Evolutionary conservation across 768 basidiomycete genomes (phyloP).

Genomic region (Cystofilobasidium ferigula): DNA sequence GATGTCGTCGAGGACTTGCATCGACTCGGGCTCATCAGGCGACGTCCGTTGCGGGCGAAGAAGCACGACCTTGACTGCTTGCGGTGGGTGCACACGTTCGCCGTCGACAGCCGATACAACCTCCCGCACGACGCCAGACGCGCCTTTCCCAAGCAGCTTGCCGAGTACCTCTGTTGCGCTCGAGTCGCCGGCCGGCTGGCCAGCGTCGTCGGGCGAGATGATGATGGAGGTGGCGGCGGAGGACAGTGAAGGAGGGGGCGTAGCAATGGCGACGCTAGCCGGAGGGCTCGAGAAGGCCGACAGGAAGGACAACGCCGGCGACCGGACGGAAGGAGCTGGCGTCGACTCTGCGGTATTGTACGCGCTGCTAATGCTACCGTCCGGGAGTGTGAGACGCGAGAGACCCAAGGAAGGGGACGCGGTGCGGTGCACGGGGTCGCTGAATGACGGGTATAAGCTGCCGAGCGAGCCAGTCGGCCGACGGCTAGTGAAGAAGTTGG

Average conservation of each 20-base stretch:
- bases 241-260: neutral
- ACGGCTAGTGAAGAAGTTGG: constrained; percentile 6
- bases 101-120: constrained; percentile 1
- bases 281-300: constrained; percentile 22
- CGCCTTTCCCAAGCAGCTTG: constrained; percentile 19
- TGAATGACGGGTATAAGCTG: neutral
- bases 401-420: neutral
- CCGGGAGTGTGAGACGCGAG: neutral
- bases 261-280: constrained; percentile 1
- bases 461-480: neutral
- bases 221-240: constrained; percentile 1
- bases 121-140: constrained; percentile 18
- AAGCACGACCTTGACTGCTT: constrained; percentile 19
- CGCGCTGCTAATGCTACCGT: neutral
- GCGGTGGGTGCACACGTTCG: constrained; percentile 5
- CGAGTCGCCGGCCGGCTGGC: constrained; percentile 3
- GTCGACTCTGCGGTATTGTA: neutral
- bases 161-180: constrained; percentile 3
- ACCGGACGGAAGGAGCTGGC: constrained; percentile 5
- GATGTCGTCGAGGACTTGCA: neutral
- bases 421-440: neutral
- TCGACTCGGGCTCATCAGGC: neutral
- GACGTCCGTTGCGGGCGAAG: neutral
- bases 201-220: constrained; percentile 6
- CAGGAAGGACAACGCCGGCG: constrained; percentile 23